Percentiles rank a stretch among this genome's conserved stretches.
These are phyloP conservation scores for Xerocomus amazonicus DNA, from an alignment of 1,284 basidiomycete species.

Conservation along the genomic window DNA sequence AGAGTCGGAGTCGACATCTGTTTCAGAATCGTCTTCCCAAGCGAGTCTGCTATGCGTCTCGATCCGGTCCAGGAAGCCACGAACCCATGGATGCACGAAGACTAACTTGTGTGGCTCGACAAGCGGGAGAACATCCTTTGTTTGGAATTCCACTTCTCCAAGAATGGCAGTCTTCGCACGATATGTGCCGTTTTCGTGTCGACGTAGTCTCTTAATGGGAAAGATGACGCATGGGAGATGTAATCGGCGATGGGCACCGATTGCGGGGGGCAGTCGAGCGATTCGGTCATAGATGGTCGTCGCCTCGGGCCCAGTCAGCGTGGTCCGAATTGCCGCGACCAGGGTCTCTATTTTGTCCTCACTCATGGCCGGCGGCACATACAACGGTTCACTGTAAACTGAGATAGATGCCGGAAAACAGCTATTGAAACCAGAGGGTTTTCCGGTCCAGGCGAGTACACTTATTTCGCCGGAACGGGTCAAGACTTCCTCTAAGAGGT, in stretches of 20 bases:
- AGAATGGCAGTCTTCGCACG: conserved; percentile 1
- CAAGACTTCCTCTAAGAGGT: conserved; percentile 13
- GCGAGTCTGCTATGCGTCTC: neutral
- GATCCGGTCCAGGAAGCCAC: neutral
- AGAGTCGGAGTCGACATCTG: conserved; percentile 2
- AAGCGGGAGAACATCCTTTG: neutral
- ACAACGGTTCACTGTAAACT: conserved; percentile 4
- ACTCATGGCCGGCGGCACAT: neutral
- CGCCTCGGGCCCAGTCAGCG: conserved; percentile 1
- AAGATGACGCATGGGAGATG: conserved; percentile 7
- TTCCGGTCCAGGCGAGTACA: conserved; percentile 13
- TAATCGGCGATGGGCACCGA: conserved; percentile 6
- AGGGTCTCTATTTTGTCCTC: conserved; percentile 6
- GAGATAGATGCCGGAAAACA: conserved; percentile 5
- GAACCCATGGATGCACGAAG: conserved; percentile 3
- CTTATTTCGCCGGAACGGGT: conserved; percentile 8
- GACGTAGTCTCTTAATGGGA: conserved; percentile 3
- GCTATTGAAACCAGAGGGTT: conserved; percentile 12
- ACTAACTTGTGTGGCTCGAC: conserved; percentile 1
- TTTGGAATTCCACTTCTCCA: conserved; percentile 5
- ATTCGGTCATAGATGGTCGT: conserved; percentile 7
- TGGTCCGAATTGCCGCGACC: conserved; percentile 1
- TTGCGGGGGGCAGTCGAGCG: conserved; percentile 1
- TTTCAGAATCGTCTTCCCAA: conserved; percentile 14
- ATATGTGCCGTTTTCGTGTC: neutral